These are phyloP conservation scores for Penicillium waksmanii DNA, from an alignment of 495 filamentous ascomycete species.

Conservation along the genomic window DNA sequence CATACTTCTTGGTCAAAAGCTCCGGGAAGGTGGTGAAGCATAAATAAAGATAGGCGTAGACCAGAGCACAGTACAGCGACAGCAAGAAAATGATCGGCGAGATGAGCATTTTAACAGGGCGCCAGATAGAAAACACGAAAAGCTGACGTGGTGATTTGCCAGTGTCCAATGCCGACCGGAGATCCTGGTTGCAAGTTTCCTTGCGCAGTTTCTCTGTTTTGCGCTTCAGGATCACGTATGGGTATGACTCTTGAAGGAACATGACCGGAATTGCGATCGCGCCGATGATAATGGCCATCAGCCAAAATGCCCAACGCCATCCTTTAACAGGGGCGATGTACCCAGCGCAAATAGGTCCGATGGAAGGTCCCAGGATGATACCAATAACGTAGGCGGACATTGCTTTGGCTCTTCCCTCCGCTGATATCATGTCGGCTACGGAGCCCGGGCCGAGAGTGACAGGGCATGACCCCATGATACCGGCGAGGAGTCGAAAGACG, in stretches of 20 bases:
- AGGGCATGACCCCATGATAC: not conserved
- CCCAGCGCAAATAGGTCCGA: conserved; percentile 47
- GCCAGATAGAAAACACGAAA: conserved; percentile 44
- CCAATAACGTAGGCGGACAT: not conserved
- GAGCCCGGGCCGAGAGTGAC: not conserved
- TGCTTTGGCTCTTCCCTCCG: not conserved
- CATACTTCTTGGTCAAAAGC: conserved; percentile 57
- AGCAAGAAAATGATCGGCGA: conserved; percentile 64
- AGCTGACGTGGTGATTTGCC: conserved; percentile 34
- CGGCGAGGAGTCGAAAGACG: not conserved
- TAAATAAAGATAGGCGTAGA: conserved; percentile 65
- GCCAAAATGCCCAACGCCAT: conserved; percentile 56
- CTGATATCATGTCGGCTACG: not conserved
- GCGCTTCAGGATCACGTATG: conserved; percentile 65
- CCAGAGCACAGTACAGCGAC: conserved; percentile 54
- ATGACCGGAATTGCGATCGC: not conserved
- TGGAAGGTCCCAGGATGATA: not conserved
- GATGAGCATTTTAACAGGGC: conserved; percentile 57
- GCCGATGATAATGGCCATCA: conserved; percentile 42
- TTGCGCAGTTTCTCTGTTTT: conserved; percentile 67
- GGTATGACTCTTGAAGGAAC: conserved; percentile 58
- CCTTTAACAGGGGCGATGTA: conserved; percentile 33
- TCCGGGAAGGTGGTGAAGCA: conserved; percentile 63
- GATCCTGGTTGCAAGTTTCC: conserved; percentile 50
- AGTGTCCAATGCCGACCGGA: conserved; percentile 36